Conservation (phyloP, 495 filamentous ascomycete species). For the Daldinia grandis region DNA sequence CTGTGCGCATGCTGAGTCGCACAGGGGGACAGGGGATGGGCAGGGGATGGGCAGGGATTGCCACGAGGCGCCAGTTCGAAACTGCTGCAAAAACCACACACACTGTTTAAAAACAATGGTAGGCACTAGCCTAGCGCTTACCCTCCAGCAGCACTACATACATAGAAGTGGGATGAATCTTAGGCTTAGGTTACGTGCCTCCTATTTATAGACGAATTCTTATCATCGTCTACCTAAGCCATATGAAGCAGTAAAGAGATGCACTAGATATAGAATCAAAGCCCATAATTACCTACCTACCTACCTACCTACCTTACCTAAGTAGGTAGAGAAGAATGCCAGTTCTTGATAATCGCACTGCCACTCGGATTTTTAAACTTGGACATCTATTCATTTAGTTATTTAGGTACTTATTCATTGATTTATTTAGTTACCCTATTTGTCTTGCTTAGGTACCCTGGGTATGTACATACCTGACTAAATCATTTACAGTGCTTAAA, state of each 20-base stretch:
- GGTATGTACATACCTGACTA: background rate
- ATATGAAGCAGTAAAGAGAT: background rate
- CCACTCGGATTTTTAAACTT: slow-evolving; percentile 10
- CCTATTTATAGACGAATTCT: slow-evolving; percentile 4
- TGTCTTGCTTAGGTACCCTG: background rate
- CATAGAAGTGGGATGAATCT: slow-evolving; percentile 15
- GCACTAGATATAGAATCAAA: background rate
- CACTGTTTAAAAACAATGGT: background rate
- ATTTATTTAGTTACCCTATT: too few relatives aligned
- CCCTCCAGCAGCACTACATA: too few relatives aligned
- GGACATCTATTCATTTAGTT: background rate
- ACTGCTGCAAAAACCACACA: background rate
- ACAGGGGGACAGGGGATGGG: slow-evolving; percentile 13
- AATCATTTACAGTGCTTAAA: background rate
- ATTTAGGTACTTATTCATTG: too few relatives aligned
- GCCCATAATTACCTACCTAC: background rate
- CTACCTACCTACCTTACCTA: too few relatives aligned
- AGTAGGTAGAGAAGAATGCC: background rate
- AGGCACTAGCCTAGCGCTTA: slow-evolving; percentile 22
- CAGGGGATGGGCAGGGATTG: too few relatives aligned
- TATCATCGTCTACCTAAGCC: background rate
- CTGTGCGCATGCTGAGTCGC: background rate
- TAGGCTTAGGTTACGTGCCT: background rate
- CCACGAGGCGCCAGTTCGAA: slow-evolving; percentile 30
- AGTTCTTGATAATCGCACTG: slow-evolving; percentile 23